Percentiles rank a stretch among this genome's conserved stretches.
phyloP scores from a whole-genome alignment of 148 eudicot species.

The Beta vulgaris region DNA sequence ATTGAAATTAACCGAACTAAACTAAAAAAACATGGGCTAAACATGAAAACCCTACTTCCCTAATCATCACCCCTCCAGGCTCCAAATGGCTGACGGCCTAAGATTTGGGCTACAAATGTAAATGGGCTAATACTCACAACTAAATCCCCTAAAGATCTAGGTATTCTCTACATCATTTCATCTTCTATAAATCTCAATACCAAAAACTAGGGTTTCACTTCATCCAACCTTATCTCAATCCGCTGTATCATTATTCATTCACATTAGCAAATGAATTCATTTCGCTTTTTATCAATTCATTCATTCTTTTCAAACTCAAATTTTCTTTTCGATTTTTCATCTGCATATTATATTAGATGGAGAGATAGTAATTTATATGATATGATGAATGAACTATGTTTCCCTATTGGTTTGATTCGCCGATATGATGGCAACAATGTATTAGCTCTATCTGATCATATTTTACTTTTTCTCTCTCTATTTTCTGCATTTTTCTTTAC shows the following conservation, averaged over 20 bases:
- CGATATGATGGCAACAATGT: conserved; percentile 29
- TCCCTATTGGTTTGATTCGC: conserved; percentile 33
- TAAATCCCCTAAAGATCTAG: neutral
- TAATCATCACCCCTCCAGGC: too few relatives aligned
- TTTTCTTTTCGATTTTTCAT: neutral
- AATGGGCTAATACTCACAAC: neutral
- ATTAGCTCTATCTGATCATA: conserved; percentile 39
- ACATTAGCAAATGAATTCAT: too few relatives aligned
- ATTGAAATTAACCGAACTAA: too few relatives aligned
- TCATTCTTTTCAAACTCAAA: neutral
- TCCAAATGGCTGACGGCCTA: too few relatives aligned
- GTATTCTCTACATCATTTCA: neutral
- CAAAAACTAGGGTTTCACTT: neutral
- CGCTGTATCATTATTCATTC: too few relatives aligned
- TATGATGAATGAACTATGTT: conserved; percentile 30
- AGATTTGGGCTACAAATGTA: too few relatives aligned
- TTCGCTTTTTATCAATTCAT: too few relatives aligned
- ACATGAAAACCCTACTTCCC: too few relatives aligned
- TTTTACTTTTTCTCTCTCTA: neutral
- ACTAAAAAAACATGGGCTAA: too few relatives aligned
- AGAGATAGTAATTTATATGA: conserved; percentile 11
- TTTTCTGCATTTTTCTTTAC: neutral
- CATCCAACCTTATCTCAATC: neutral
- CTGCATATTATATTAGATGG: neutral
- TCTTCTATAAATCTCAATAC: neutral